A percentile compares a stretch with the other conserved stretches of the same genome.
Conservation (phyloP, 306 rosid species). For the Herpetospermum pedunculosum region DNA sequence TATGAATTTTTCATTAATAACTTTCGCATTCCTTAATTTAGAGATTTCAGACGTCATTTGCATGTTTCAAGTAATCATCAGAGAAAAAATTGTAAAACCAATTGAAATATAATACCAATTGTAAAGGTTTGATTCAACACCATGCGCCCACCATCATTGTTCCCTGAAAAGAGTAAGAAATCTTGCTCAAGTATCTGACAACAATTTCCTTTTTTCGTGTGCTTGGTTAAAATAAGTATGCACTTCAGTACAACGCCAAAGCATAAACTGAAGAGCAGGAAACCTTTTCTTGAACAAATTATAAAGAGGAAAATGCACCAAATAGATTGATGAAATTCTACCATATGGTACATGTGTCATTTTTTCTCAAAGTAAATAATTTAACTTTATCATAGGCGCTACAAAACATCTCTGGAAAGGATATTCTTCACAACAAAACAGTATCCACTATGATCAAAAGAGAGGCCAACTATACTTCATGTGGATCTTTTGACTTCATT, state of each 20-base stretch:
- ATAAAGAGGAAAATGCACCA: not conserved
- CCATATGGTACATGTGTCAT: not conserved
- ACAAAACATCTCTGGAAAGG: not conserved
- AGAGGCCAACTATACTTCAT: not conserved
- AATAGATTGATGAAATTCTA: not conserved
- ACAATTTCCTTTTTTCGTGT: not conserved
- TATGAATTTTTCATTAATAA: not conserved
- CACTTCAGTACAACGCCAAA: not conserved
- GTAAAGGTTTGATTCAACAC: constrained; percentile 85
- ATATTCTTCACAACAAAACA: not conserved
- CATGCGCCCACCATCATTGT: constrained; percentile 74
- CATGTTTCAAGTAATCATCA: not conserved
- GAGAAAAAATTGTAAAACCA: not conserved
- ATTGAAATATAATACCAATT: constrained; percentile 46
- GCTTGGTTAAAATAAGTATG: not conserved
- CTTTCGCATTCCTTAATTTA: not conserved
- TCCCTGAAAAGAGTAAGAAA: constrained; percentile 45
- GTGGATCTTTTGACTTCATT: not conserved
- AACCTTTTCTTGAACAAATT: not conserved
- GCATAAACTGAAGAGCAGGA: not conserved
- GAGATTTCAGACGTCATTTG: not conserved
- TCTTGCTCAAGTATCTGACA: not conserved
- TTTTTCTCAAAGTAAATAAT: not conserved
- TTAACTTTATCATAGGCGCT: not conserved
- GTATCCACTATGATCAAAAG: not conserved